Evolutionary conservation across 306 rosid species (phyloP).

Genomic region (Citrullus mucosospermus): DNA sequence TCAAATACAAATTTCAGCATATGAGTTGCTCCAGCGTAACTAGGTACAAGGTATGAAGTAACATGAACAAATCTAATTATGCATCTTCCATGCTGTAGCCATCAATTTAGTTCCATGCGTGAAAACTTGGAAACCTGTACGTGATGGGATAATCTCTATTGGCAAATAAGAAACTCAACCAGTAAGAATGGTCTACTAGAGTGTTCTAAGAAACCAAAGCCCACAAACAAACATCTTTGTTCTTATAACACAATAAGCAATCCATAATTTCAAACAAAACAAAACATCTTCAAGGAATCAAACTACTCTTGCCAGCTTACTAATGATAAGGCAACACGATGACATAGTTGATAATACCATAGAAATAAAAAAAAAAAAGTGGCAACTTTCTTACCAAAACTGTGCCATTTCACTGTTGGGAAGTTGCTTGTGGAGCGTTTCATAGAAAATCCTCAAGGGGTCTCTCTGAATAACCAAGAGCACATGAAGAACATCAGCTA

Average conservation of each 20-base stretch:
- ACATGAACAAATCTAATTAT: neutral
- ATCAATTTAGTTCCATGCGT: neutral
- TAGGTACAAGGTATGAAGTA: neutral
- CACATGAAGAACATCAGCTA: neutral
- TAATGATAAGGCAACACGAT: neutral
- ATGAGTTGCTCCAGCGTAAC: neutral
- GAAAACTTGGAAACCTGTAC: neutral
- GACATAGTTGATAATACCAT: neutral
- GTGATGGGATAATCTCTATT: neutral
- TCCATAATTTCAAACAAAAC: neutral
- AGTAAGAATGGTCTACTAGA: neutral
- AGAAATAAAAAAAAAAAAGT: neutral
- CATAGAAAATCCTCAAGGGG: constrained; percentile 66
- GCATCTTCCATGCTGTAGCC: neutral
- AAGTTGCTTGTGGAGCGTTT: constrained; percentile 38
- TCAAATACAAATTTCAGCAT: neutral
- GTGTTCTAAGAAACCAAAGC: neutral
- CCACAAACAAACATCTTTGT: neutral
- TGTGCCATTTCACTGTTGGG: constrained; percentile 79
- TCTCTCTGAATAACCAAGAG: constrained; percentile 52
- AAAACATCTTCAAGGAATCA: neutral
- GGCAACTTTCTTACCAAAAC: constrained; percentile 48
- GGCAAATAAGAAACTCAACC: neutral
- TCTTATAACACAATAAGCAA: neutral
- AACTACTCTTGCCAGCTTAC: neutral